A percentile compares a stretch with the other conserved stretches of the same genome.
phyloP scores from a whole-genome alignment of 208 protist genomes.

The Trypanosoma brucei region DNA sequence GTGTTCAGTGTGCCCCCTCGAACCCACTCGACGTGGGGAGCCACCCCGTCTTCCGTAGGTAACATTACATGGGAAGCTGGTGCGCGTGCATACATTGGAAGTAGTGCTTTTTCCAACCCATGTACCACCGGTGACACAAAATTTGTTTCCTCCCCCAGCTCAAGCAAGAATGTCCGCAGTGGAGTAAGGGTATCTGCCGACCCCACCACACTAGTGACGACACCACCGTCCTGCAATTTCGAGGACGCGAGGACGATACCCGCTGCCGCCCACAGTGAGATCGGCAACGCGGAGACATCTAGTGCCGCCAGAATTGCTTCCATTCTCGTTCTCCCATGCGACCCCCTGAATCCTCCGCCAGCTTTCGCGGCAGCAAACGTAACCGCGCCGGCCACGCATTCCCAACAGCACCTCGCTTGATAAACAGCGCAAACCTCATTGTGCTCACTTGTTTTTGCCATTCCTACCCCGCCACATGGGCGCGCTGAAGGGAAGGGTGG shows the following conservation, averaged over 20 bases:
- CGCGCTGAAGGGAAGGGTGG: background rate
- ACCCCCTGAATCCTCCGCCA: slow-evolving; percentile 3
- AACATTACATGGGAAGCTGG: slow-evolving; percentile 8
- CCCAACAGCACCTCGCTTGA: slow-evolving; percentile 29
- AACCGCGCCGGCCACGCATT: slow-evolving; percentile 28
- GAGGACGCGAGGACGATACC: slow-evolving; percentile 10
- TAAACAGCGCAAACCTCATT: slow-evolving; percentile 10
- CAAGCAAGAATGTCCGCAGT: slow-evolving; percentile 16
- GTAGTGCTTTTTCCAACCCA: slow-evolving; percentile 14
- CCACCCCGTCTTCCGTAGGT: slow-evolving; percentile 4
- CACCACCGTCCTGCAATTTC: background rate
- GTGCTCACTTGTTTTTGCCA: slow-evolving; percentile 3
- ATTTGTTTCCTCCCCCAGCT: slow-evolving; percentile 16
- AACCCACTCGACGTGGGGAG: slow-evolving; percentile 15
- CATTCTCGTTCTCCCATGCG: background rate
- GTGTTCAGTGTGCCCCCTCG: slow-evolving; percentile 23
- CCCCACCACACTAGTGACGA: slow-evolving; percentile 16
- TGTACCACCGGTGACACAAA: slow-evolving; percentile 14
- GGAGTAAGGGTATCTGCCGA: slow-evolving; percentile 4
- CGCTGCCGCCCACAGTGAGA: slow-evolving; percentile 18
- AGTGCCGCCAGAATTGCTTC: slow-evolving; percentile 15
- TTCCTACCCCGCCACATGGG: background rate
- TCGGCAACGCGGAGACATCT: slow-evolving; percentile 15
- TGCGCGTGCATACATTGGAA: slow-evolving; percentile 18
- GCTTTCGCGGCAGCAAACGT: slow-evolving; percentile 19